These are phyloP conservation scores for Globisporangium apiculatum DNA, from an alignment of 352 stramenopile species.

Conservation along the genomic window DNA sequence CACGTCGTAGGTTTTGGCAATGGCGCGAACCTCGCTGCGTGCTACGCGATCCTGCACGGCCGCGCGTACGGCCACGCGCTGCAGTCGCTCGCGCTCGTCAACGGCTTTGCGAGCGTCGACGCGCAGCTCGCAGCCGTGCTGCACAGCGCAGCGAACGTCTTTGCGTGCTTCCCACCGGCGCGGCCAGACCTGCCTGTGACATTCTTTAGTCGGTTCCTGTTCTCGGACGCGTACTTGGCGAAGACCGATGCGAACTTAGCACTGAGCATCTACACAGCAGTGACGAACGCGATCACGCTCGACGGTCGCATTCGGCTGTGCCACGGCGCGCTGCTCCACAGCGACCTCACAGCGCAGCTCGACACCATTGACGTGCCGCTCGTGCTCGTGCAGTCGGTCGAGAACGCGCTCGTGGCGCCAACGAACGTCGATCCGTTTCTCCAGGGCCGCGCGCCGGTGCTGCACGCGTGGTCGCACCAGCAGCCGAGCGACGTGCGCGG, in stretches of 20 bases:
- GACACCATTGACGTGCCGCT: constrained; percentile 57
- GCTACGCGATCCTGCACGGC: constrained; percentile 50
- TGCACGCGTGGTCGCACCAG: constrained; percentile 77
- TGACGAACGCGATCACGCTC: constrained; percentile 89
- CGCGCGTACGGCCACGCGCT: constrained; percentile 34
- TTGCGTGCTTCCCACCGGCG: constrained; percentile 68
- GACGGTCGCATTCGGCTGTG: constrained; percentile 82
- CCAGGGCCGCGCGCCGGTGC: constrained; percentile 56
- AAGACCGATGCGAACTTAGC: constrained; percentile 84
- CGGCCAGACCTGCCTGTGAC: constrained; percentile 82
- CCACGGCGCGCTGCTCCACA: constrained; percentile 68
- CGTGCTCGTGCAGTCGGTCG: constrained; percentile 84
- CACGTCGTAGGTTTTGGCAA: constrained; percentile 89
- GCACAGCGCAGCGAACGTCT: constrained; percentile 78
- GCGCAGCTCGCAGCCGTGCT: constrained; percentile 67
- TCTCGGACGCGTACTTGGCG: constrained; percentile 84
- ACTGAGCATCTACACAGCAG: constrained; percentile 90
- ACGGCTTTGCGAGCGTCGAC: constrained; percentile 80
- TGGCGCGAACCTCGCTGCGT: constrained; percentile 75
- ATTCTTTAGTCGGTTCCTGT: constrained; percentile 90
- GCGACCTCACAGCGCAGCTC: constrained; percentile 55
- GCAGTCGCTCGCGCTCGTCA: constrained; percentile 74
- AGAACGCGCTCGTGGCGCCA: constrained; percentile 83
- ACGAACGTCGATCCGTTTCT: constrained; percentile 90
- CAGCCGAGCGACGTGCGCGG: constrained; percentile 32